Evolutionary conservation across 768 basidiomycete genomes (phyloP), one percentile per base, ranked within the genome.

Genomic region (Agaricus subrufescens): DNA sequence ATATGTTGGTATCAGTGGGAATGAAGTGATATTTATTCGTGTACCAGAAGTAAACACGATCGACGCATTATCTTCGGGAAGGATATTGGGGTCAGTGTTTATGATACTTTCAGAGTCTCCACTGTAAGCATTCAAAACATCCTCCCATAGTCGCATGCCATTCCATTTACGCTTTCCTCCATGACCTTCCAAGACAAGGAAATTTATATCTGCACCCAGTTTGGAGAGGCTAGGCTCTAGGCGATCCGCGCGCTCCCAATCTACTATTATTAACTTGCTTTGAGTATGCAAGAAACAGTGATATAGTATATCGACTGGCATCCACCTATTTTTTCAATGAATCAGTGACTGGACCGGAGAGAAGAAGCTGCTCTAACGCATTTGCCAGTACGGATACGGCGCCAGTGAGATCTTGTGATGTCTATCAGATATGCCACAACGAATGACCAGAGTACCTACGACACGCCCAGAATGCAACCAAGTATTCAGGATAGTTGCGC

Each of bases 31-130:
- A 15, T 37, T 7, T 34, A 34, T 48, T 55, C 57, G 60, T 66
- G 57, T 64, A 67, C 83, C 81, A 30, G 77, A 79, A 8, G 82
- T 84, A 64, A 82, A 81, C 59, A 78, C 70, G 49, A 84, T 78
- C 4, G 73, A 69, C 5, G 75, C 76, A 61, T 77, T 69, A 60
- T 84, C 82, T 58, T 84, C 78, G 10, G 75, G 75, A 4, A 57
- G 10, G 34, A 74, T 71, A 42, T 58, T 63, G 19, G 63, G 68
- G 50, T 75, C 71, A 49, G 69, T 58, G 34, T 65, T 66, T 23
- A 71, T 57, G 42, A 73, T 69, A 26, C 58, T 61, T 34, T 54
- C 54, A 25, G 62, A 58, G 56, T 73, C 69, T 14, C 69, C 71
- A 14, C 60, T 56, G 57, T 75, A 74, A 23, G 61, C 63, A 40